Percentiles rank a stretch among this genome's conserved stretches.
These are phyloP conservation scores for Pisolithus orientalis DNA, from an alignment of 768 basidiomycete species.

Conservation along the genomic window DNA sequence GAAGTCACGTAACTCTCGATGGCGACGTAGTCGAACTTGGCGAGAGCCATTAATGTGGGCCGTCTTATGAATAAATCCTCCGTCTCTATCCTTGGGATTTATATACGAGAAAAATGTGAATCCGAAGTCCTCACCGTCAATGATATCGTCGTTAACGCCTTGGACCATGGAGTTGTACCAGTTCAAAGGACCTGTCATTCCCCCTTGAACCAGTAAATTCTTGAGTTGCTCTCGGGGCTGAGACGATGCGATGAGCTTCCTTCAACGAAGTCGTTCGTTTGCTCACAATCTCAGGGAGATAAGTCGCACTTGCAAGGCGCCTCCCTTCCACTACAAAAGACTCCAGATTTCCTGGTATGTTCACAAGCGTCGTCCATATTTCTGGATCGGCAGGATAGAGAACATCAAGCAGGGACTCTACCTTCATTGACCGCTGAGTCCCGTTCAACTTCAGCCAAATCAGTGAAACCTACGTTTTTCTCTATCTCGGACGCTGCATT, in stretches of 20 bases:
- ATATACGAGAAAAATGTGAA: background rate
- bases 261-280: background rate
- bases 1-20: constrained; percentile 17
- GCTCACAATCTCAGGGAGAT: constrained; percentile 28
- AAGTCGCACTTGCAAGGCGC: constrained; percentile 21
- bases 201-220: constrained; percentile 22
- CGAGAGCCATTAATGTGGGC: constrained; percentile 34
- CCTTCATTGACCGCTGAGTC: constrained; percentile 13
- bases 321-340: constrained; percentile 19
- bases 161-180: constrained; percentile 31
- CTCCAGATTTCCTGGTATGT: constrained; percentile 30
- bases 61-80: constrained; percentile 23
- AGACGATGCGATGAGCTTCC: background rate
- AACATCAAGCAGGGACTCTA: constrained; percentile 35
- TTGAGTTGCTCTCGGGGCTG: constrained; percentile 26
- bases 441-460: background rate
- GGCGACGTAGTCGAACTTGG: constrained; percentile 30
- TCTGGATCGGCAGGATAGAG: constrained; percentile 29
- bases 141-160: constrained; percentile 24
- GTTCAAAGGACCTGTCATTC: constrained; percentile 29
- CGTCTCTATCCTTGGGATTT: constrained; percentile 11
- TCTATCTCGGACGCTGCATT: constrained; percentile 28
- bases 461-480: constrained; percentile 23
- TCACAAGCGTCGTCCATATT: constrained; percentile 30
- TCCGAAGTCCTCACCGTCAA: constrained; percentile 16